phyloP scores from a whole-genome alignment of 768 basidiomycete genomes.

The Russula sp. region DNA sequence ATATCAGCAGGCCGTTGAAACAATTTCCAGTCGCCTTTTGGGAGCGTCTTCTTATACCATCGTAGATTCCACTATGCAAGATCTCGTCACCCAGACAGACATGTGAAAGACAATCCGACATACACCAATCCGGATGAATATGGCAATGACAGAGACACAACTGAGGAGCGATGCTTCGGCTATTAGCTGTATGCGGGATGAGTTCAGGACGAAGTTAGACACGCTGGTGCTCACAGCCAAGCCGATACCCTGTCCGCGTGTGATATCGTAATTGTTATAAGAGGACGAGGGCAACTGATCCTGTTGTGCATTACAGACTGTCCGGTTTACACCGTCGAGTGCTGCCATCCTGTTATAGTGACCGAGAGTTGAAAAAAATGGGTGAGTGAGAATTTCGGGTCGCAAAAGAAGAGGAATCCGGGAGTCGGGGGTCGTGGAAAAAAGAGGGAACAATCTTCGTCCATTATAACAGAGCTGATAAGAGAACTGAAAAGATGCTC shows the following conservation, averaged over 20 bases:
- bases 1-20: slow-evolving; percentile 34
- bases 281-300: neutral
- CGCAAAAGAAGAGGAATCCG: too few species aligned
- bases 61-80: slow-evolving; percentile 7
- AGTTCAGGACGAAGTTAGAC: neutral
- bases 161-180: slow-evolving; percentile 32
- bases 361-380: neutral
- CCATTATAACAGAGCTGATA: too few species aligned
- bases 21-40: slow-evolving; percentile 18
- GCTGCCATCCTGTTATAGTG: neutral
- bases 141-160: too few species aligned
- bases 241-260: slow-evolving; percentile 32
- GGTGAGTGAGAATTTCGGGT: neutral
- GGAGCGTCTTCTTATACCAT: neutral
- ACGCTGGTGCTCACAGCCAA: too few species aligned
- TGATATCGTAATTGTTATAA: slow-evolving; percentile 1
- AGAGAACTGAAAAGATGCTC: too few species aligned
- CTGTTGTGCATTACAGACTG: slow-evolving; percentile 4
- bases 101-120: neutral
- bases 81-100: too few species aligned
- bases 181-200: slow-evolving; percentile 26
- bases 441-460: too few species aligned
- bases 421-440: too few species aligned
- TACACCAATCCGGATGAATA: slow-evolving; percentile 11
- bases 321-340: slow-evolving; percentile 1